Evolutionary conservation across 805 yeast genomes (phyloP).

Genomic region (Wickerhamiella kurtzmanii): DNA sequence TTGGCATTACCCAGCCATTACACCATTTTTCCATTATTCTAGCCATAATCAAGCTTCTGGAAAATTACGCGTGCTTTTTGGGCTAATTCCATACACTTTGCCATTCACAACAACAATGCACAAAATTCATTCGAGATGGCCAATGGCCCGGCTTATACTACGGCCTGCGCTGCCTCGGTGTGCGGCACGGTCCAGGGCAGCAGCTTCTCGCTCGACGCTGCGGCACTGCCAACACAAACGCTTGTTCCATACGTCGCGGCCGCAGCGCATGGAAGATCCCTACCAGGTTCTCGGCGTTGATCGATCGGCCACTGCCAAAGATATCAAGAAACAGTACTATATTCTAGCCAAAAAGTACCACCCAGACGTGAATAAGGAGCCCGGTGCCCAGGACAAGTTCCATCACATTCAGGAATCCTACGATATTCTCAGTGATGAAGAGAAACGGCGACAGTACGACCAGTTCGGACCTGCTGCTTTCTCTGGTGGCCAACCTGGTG

Average conservation of each 20-base stretch:
- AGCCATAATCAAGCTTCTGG: neutral
- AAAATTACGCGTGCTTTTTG: neutral
- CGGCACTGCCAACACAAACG: too few species aligned
- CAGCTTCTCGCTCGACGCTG: neutral
- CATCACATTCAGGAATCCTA: constrained; percentile 91
- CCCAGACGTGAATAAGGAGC: constrained; percentile 92
- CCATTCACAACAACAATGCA: neutral
- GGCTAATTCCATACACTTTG: too few species aligned
- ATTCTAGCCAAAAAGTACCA: constrained; percentile 86
- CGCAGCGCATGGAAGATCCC: constrained; percentile 44
- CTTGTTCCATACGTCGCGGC: constrained; percentile 10
- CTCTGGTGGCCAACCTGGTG: constrained; percentile 38
- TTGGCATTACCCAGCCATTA: neutral
- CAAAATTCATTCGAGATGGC: neutral
- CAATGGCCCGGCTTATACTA: neutral
- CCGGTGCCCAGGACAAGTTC: constrained; percentile 74
- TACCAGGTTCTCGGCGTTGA: constrained; percentile 71
- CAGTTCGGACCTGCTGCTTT: constrained; percentile 84
- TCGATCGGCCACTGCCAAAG: constrained; percentile 56
- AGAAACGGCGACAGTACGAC: constrained; percentile 78
- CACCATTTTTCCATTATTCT: neutral
- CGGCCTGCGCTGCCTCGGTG: neutral
- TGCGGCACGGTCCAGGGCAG: neutral
- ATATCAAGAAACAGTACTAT: constrained; percentile 89
- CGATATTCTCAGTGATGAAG: constrained; percentile 75